phyloP scores from a whole-genome alignment of 495 filamentous ascomycete species.

The Podospora comata region DNA sequence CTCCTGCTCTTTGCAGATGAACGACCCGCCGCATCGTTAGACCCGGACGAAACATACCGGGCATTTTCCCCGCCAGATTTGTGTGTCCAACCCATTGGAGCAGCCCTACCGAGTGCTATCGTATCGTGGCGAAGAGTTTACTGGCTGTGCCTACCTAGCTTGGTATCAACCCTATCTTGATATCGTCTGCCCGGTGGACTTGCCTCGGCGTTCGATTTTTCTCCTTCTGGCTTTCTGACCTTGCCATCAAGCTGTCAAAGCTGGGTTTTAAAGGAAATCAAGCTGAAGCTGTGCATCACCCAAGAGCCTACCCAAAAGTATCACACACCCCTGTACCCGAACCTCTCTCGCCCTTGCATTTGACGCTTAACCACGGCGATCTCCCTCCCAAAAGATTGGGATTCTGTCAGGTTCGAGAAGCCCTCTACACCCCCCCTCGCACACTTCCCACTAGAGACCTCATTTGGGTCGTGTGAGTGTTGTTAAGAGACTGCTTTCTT shows the following conservation, averaged over 20 bases:
- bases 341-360: conserved; percentile 16
- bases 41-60: conserved; percentile 1
- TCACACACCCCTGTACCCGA: not conserved
- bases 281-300: not conserved
- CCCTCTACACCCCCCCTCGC: not conserved
- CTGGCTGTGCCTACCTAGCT: not conserved
- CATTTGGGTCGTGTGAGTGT: not conserved
- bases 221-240: not conserved
- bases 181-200: not conserved
- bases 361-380: conserved; percentile 23
- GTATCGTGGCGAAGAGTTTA: not conserved
- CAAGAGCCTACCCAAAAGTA: not conserved
- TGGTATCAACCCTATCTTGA: not conserved
- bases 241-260: not conserved
- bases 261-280: not conserved
- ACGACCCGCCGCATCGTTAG: not conserved
- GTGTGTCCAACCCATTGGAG: not conserved
- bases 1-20: not conserved
- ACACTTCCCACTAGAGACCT: not conserved
- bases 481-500: not conserved
- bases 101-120: not conserved
- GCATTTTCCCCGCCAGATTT: not conserved
- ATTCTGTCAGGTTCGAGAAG: not conserved
- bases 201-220: not conserved
- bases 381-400: not conserved